These are phyloP conservation scores for Hirschioporus abietinus DNA, from an alignment of 768 basidiomycete species.

Conservation along the genomic window DNA sequence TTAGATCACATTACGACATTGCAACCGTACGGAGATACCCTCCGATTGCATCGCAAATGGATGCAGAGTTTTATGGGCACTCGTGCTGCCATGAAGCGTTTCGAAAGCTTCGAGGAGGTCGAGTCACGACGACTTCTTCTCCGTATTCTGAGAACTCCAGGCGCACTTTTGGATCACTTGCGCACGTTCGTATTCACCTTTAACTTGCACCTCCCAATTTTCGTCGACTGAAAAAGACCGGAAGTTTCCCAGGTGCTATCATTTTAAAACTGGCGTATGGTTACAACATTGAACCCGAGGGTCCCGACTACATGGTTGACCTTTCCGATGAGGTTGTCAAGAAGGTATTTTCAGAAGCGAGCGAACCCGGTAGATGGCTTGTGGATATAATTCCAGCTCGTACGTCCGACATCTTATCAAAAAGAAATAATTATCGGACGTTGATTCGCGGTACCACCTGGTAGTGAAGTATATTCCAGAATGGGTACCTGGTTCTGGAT, in stretches of 20 bases:
- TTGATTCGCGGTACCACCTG: neutral
- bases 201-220: neutral
- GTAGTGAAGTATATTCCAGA: constrained; percentile 21
- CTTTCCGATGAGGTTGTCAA: neutral
- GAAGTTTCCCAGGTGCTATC: neutral
- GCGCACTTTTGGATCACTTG: neutral
- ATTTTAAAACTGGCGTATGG: neutral
- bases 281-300: neutral
- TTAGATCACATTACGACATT: neutral
- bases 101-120: neutral
- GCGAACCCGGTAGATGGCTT: constrained; percentile 34
- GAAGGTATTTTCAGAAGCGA: constrained; percentile 13
- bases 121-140: neutral
- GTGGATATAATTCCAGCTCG: constrained; percentile 37
- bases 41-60: neutral
- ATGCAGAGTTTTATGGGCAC: neutral
- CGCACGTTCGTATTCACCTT: neutral
- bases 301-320: neutral
- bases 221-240: neutral
- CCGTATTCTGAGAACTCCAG: neutral
- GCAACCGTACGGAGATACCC: neutral
- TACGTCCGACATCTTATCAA: constrained; percentile 12
- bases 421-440: neutral
- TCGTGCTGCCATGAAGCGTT: neutral
- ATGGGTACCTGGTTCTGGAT: constrained; percentile 21